Base-by-base conservation (phyloP, 1,284 basidiomycete genomes). In the Cystobasidium slooffiae region DNA sequence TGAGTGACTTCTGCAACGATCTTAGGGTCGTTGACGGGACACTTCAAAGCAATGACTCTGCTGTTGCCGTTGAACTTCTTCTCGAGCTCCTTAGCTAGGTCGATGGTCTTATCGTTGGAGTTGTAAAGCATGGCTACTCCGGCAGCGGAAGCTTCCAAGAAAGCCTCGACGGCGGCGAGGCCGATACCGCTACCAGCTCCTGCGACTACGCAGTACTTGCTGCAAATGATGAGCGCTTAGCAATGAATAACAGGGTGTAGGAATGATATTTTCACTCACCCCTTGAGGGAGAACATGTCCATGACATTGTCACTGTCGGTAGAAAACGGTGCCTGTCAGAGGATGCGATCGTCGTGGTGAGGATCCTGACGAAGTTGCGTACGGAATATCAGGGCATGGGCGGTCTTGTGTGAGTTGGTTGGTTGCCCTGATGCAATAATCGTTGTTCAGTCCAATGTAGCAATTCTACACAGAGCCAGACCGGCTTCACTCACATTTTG, bases 111-210 rank as follows among this genome's bases (percentile, higher is more conserved):
- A 39, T 77, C 76, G 75, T 80, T 81, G 39, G 79, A 78, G 76
- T 80, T 79, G 77, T 81, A 81, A 64, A 75, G 76, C 52, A 81
- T 77, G 5, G 79, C 80, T 7, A 82, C 79, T 61, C 81, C 78
- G 7, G 77, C 80, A 24, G 74, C 74, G 9, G 81, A 81, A 7
- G 79, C 80, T 67, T 82, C 82, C 31, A 81, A 80, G 47, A 81
- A 75, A 0, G 80, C 81, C 43, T 81, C 80, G 39, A 79, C 77
- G 5, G 79, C 81, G 3, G 80, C 80, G 55, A 79, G 79, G 0
- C 82, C 82, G 62, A 82, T 82, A 18, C 81, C 81, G 14, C 78
- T 78, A 18, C 78, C 78, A 8, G 79, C 81, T 14, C 82, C 81
- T 4, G 79, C 81, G 62, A 82, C 77, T 63, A 77, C 77, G 39